A percentile compares a stretch with the other conserved stretches of the same genome.
Evolutionary conservation across 2,329 filamentous ascomycete genomes (phyloP).

Genomic region (Cadophora malorum): DNA sequence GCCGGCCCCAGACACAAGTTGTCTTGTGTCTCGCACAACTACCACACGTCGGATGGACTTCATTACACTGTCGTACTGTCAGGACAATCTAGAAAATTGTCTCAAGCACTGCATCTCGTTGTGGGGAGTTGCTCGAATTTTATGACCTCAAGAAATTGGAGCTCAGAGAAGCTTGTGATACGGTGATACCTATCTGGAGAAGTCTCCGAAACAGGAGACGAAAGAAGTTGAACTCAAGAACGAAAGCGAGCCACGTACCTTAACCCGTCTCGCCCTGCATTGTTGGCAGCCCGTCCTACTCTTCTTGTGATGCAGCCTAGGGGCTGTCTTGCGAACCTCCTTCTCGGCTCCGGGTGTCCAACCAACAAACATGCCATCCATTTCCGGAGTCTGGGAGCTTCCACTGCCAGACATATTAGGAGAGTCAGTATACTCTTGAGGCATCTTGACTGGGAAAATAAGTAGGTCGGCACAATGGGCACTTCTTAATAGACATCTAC

Average conservation of each 20-base stretch:
- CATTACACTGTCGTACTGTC: constrained; percentile 35
- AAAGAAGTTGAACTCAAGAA: background rate
- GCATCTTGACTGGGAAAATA: background rate
- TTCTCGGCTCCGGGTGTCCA: constrained; percentile 25
- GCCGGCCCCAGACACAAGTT: constrained; percentile 32
- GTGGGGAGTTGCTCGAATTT: background rate
- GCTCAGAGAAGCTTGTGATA: too few species aligned
- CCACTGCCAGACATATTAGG: background rate
- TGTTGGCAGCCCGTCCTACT: constrained; percentile 43
- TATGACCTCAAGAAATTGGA: background rate
- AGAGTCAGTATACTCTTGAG: background rate
- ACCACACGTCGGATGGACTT: constrained; percentile 35
- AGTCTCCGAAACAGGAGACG: background rate
- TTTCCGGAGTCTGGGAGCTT: constrained; percentile 8
- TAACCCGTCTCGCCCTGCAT: constrained; percentile 45
- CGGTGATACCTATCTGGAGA: background rate
- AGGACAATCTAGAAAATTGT: background rate
- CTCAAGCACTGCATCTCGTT: too few species aligned
- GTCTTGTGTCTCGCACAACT: constrained; percentile 33
- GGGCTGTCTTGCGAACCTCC: constrained; percentile 21
- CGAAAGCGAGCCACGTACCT: constrained; percentile 38
- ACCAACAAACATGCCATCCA: constrained; percentile 27
- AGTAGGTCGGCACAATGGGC: background rate
- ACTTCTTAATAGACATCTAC: background rate
- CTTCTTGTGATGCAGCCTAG: constrained; percentile 42